Conservation (phyloP, 805 yeast species). For the Komagataella pastoris region DNA sequence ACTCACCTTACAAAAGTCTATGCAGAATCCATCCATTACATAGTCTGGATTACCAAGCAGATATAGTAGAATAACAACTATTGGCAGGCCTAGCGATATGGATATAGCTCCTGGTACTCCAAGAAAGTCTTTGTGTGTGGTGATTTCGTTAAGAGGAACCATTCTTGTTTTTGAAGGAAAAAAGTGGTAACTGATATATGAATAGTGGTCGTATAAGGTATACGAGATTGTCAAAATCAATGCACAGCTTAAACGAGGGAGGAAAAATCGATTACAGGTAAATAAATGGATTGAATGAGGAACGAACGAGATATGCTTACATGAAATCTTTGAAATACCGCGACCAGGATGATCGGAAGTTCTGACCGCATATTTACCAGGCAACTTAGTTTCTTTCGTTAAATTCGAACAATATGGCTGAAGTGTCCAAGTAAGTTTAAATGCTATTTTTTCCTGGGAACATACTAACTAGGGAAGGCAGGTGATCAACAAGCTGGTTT, state of each 20-base stretch:
- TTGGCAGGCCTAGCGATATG: constrained; percentile 57
- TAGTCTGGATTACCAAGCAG: constrained; percentile 49
- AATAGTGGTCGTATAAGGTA: background rate
- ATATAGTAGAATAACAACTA: constrained; percentile 43
- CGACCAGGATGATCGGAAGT: too few relatives aligned
- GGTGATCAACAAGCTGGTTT: constrained; percentile 54
- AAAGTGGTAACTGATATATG: background rate
- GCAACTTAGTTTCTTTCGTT: background rate
- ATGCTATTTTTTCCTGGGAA: background rate
- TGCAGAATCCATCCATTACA: constrained; percentile 30
- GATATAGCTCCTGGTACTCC: constrained; percentile 66
- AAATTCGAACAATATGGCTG: constrained; percentile 15
- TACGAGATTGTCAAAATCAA: constrained; percentile 3
- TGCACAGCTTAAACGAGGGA: constrained; percentile 4
- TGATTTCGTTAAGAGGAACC: constrained; percentile 48
- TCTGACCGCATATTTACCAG: too few relatives aligned
- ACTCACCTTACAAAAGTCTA: constrained; percentile 25
- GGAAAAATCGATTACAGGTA: background rate
- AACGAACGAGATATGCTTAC: too few relatives aligned
- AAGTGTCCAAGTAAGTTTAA: constrained; percentile 20
- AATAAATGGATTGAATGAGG: background rate
- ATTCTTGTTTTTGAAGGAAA: background rate
- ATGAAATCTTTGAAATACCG: too few relatives aligned
- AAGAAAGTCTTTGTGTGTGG: constrained; percentile 60
- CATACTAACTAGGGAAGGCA: constrained; percentile 21